A percentile compares a stretch with the other conserved stretches of the same genome.
Evolutionary conservation across 805 yeast genomes (phyloP).

Genomic region (Candida khao-thaluensis): DNA sequence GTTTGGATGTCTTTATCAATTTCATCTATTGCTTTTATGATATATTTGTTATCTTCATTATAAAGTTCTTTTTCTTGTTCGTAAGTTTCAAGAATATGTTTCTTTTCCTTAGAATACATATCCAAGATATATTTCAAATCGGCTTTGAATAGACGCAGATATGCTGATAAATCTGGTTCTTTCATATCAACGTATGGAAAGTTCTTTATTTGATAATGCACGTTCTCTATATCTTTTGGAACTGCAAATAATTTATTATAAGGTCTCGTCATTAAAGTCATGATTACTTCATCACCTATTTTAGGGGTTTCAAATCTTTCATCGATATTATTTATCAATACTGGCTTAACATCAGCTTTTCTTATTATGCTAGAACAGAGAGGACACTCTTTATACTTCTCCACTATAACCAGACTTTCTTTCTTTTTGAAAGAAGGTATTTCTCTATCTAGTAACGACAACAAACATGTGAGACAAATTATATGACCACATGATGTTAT

Average conservation of each 20-base stretch:
- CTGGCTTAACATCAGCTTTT: conserved; percentile 64
- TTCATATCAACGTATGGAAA: conserved; percentile 54
- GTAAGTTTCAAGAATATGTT: conserved; percentile 47
- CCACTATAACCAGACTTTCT: conserved; percentile 35
- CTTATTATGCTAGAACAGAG: conserved; percentile 61
- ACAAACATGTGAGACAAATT: conserved; percentile 78
- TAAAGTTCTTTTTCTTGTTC: conserved; percentile 60
- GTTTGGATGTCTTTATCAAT: conserved; percentile 48
- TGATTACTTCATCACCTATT: conserved; percentile 50
- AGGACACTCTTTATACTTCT: conserved; percentile 72
- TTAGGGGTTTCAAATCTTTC: conserved; percentile 59
- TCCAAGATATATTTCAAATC: conserved; percentile 51
- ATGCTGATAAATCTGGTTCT: conserved; percentile 34
- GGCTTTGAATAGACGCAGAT: conserved; percentile 70
- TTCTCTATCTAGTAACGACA: conserved; percentile 64
- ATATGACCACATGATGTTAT: conserved; percentile 87
- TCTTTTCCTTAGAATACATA: conserved; percentile 61
- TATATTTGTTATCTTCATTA: conserved; percentile 57
- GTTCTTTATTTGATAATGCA: conserved; percentile 22
- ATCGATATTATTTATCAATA: conserved; percentile 46
- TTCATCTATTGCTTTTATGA: conserved; percentile 52
- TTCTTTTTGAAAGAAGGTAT: conserved; percentile 39
- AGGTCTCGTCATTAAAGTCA: conserved; percentile 61
- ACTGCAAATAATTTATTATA: conserved; percentile 50
- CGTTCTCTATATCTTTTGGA: conserved; percentile 35